These are phyloP conservation scores for Amanita exitialis DNA, from an alignment of 768 basidiomycete genomes.

Conservation along the genomic window DNA sequence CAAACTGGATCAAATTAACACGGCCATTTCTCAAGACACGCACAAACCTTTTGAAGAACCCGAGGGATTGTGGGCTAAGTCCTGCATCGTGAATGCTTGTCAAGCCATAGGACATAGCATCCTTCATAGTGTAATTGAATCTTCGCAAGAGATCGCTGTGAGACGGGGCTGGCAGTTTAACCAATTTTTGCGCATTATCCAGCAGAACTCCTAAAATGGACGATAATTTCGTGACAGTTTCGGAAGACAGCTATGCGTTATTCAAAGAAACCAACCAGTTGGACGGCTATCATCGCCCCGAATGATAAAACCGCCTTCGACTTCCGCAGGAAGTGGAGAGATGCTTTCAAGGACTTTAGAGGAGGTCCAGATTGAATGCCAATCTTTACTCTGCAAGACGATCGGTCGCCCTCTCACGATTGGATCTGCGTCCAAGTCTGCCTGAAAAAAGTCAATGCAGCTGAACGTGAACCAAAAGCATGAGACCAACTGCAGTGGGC, in stretches of 20 bases:
- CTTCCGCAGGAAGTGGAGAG: constrained; percentile 49
- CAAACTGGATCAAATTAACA: constrained; percentile 32
- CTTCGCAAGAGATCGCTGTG: constrained; percentile 50
- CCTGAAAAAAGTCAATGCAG: constrained; percentile 26
- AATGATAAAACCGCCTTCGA: constrained; percentile 77
- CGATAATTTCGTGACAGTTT: constrained; percentile 2
- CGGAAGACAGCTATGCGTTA: constrained; percentile 1
- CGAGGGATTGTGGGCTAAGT: constrained; percentile 54
- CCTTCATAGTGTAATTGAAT: constrained; percentile 52
- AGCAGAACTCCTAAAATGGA: constrained; percentile 50
- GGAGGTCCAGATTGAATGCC: constrained; percentile 86
- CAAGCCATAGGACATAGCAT: constrained; percentile 64
- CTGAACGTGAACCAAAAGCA: not conserved
- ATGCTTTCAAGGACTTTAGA: constrained; percentile 45
- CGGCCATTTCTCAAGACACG: not conserved
- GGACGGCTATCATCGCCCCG: constrained; percentile 58
- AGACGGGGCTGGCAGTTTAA: constrained; percentile 54
- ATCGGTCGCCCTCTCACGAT: constrained; percentile 61
- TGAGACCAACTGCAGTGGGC: constrained; percentile 54
- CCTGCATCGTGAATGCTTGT: constrained; percentile 87
- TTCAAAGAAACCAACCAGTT: constrained; percentile 39
- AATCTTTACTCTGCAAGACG: constrained; percentile 76
- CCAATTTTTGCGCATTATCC: constrained; percentile 79
- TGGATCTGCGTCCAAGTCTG: constrained; percentile 62
- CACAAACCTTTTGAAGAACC: constrained; percentile 59